Conservation (phyloP, 257 asterid genomes). For the Solanum lycopersicoides region DNA sequence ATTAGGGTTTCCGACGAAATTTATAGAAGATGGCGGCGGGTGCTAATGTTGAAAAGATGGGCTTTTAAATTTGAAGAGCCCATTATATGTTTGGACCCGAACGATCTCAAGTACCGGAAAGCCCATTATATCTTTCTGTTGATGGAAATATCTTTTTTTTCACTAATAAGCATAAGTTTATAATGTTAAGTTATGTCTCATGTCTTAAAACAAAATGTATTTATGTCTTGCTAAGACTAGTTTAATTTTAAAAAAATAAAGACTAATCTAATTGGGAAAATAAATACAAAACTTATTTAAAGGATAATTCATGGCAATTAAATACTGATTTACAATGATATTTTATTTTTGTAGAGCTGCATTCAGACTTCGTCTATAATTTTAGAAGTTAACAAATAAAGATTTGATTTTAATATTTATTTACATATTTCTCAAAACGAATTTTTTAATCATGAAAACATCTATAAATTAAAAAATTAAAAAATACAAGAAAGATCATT, state of each 20-base stretch:
- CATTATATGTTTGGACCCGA: background rate
- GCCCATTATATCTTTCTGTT: background rate
- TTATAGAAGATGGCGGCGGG: background rate
- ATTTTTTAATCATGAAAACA: too few relatives aligned
- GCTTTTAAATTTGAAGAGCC: background rate
- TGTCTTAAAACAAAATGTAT: too few relatives aligned
- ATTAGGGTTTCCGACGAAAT: background rate
- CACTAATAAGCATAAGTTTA: background rate
- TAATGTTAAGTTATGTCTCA: background rate
- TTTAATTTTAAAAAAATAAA: too few relatives aligned
- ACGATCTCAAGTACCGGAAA: background rate
- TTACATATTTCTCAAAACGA: too few relatives aligned
- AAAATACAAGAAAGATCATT: too few relatives aligned
- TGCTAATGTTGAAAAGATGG: background rate
- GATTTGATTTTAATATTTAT: background rate
- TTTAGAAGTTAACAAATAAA: background rate
- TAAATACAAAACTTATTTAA: background rate
- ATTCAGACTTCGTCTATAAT: background rate
- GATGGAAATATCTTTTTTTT: too few relatives aligned
- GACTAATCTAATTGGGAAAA: too few relatives aligned
- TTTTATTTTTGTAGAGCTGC: background rate
- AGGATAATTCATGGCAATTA: too few relatives aligned
- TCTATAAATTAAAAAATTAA: too few relatives aligned
- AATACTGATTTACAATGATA: background rate
- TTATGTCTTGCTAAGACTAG: too few relatives aligned